A percentile compares a stretch with the other conserved stretches of the same genome.
These are phyloP conservation scores for Stachybotrys chartarum DNA, from an alignment of 2,329 filamentous ascomycete genomes.

Conservation along the genomic window DNA sequence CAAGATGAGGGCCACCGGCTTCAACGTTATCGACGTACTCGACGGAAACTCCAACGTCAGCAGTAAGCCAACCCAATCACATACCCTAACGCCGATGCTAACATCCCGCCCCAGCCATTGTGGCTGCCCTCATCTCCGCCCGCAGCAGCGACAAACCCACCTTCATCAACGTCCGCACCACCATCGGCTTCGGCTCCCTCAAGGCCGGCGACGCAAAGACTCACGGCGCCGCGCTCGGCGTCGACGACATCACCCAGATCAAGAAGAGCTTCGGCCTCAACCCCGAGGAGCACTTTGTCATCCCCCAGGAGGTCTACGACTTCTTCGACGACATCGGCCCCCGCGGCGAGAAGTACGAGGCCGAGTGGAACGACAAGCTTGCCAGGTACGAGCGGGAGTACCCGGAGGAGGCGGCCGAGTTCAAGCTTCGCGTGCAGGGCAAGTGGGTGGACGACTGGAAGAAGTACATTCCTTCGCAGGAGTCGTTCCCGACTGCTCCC, in stretches of 20 bases:
- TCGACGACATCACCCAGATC: slow-evolving; percentile 34
- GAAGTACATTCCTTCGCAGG: slow-evolving; percentile 30
- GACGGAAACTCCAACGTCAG: slow-evolving; percentile 40
- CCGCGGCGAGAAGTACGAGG: slow-evolving; percentile 30
- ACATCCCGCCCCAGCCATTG: background rate
- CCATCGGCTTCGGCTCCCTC: slow-evolving; percentile 39
- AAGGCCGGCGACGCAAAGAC: slow-evolving; percentile 36
- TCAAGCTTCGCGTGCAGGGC: slow-evolving; percentile 33
- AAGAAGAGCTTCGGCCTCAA: slow-evolving; percentile 13
- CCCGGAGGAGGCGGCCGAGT: slow-evolving; percentile 36
- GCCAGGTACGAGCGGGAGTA: slow-evolving; percentile 29
- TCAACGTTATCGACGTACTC: slow-evolving; percentile 40
- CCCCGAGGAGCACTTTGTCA: slow-evolving; percentile 10
- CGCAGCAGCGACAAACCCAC: slow-evolving; percentile 33
- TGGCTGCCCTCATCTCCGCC: background rate
- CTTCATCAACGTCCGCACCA: slow-evolving; percentile 46
- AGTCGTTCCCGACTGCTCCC: slow-evolving; percentile 30
- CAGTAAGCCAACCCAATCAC: slow-evolving; percentile 6
- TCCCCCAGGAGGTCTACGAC: slow-evolving; percentile 30
- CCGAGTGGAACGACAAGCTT: slow-evolving; percentile 34
- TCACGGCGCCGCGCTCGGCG: slow-evolving; percentile 47
- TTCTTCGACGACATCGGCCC: slow-evolving; percentile 35
- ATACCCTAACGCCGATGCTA: background rate
- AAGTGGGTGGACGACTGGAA: slow-evolving; percentile 34
- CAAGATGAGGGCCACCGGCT: slow-evolving; percentile 44